Evolutionary conservation across 164 flowering plant genomes (phyloP), one percentile per base, ranked within the genome.

Genomic region (Nelumbo lutea): DNA sequence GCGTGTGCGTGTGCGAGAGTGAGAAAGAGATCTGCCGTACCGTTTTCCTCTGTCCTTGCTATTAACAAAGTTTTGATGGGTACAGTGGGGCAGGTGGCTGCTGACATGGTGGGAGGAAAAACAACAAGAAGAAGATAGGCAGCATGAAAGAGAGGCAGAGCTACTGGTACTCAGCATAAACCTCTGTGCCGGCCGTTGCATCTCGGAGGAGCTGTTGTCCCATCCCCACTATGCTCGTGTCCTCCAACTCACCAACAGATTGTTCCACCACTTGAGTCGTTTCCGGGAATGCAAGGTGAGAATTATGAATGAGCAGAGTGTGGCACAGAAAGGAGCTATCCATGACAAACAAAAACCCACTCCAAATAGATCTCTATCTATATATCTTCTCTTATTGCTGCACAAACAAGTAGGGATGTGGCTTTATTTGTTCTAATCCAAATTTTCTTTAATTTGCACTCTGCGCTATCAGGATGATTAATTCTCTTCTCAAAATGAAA

Each of bases 11-110:
- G 27, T 27, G 27, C 27, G 27, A 27, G 27, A 27, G 27, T 27
- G 27, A 65, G 44, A 15, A 51, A 51, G 11, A 10, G 48, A 41
- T 44, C 39, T 9, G 48, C 48, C 56, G 43, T 43, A 64, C 47
- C 10, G 43, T 3, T 3, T 3, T 1, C 56, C 2, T 57, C 6
- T 43, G 9, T 39, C 27, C 13, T 62, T 43, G 3, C 63, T 2
- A 39, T 27, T 0, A 0, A 3, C 11, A 57, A 10, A 8, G 5
- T n/a, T 7, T 56, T 47, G 57, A 7, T 7, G 0, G 14, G 27
- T 57, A 10, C 69, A 93, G 97, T 91, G 96, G 96, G 79, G 75
- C 44, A 77, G 65, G 14, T 91, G 93, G 96, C 6, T 93, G 72
- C 9, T 57, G 69, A 74, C 61, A 10, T 72, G 81, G 84, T 51